Base-by-base conservation (phyloP, 306 rosid species). In the Cucurbita moschata region DNA sequence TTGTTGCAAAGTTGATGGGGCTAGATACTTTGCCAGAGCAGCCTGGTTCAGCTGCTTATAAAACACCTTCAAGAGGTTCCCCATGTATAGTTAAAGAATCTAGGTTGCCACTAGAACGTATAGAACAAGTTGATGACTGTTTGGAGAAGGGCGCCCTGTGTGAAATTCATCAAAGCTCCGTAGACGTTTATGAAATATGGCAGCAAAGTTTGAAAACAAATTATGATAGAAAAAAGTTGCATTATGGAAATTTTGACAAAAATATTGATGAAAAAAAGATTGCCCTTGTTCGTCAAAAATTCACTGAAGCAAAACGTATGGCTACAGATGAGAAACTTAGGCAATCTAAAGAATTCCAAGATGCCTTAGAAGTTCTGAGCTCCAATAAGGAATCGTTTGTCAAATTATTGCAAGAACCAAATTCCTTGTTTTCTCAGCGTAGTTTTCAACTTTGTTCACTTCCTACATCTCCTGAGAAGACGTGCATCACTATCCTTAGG, bases 1-100 rank as follows among this genome's bases (percentile, higher is more conserved):
- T 89, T 64, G 96, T 95, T 77, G 99, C 99, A 74, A 89, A 88
- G 82, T 82, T 91, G 80, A 95, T 91, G 99, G 99, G 97, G 76
- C 92, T 95, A 77, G 99, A 95, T 54, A 51, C 86, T 79, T 79
- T 89, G 56, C 92, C 96, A 52, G 72, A 82, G 78, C 86, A 84
- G 74, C 71, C 85, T 54, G 83, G 80, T 82, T 74, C 86, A 74
- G 79, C 90, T 42, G 78, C 80, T 60, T 86, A 83, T 73, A 84
- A 86, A 82, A 85, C 80, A 77, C 83, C 68, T 76, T 76, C 80
- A 63, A 84, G 84, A 80, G 82, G 82, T 74, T 81, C 88, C 42
- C 85, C 75, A 65, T 84, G 85, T 26, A 57, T 64, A 37, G 65
- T 63, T 76, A 80, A 77, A 76, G 88, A 80, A 74, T 76, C 87